Evolutionary conservation across 1,284 basidiomycete species (phyloP), one percentile per base, ranked within the genome.

Genomic region (Peniophora sp.): DNA sequence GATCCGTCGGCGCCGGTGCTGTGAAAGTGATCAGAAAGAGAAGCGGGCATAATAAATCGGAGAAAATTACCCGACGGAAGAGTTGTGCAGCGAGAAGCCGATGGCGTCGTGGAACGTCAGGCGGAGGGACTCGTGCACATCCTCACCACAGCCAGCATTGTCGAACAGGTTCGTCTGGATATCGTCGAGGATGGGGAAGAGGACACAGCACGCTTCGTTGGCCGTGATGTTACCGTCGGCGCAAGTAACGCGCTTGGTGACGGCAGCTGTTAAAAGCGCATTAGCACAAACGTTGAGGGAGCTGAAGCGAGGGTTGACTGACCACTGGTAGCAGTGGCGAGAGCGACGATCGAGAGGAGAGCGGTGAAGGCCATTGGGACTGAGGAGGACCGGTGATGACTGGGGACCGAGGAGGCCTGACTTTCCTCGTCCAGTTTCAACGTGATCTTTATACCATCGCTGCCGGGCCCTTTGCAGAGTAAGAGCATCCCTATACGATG

Each of bases 351-450:
- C 34, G 54, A 46, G 35, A 58, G 50, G 43, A 68, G 55, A 18
- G 47, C 24, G 49, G 60, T 62, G 57, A 65, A 56, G 42, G 57
- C 54, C 67, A 69, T 68, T 41, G 37, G 5, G 18, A 20, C 37
- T 41, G 27, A 32, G 27, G 5, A 32, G 27, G 27, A 32, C 27
- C 27, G 27, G 27, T 32, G 27, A 32, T 12, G 27, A 32, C 12
- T 32, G 27, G 27, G 27, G 27, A 32, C 27, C 27, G 27, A 32
- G 27, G 27, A 32, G 27, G 27, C 27, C 27, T 32, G 27, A 12
- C 27, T 32, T 32, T 32, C 27, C 12, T 32, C 12, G 27, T 32
- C 27, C 27, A 32, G 12, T 32, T 6, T 32, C 27, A 5, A 5
- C 27, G 12, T 6, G 12, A 12, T 12, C 27, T 32, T 32, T 32